Evolutionary conservation across 2,329 filamentous ascomycete species (phyloP).

Genomic region (Penicillium sp.): DNA sequence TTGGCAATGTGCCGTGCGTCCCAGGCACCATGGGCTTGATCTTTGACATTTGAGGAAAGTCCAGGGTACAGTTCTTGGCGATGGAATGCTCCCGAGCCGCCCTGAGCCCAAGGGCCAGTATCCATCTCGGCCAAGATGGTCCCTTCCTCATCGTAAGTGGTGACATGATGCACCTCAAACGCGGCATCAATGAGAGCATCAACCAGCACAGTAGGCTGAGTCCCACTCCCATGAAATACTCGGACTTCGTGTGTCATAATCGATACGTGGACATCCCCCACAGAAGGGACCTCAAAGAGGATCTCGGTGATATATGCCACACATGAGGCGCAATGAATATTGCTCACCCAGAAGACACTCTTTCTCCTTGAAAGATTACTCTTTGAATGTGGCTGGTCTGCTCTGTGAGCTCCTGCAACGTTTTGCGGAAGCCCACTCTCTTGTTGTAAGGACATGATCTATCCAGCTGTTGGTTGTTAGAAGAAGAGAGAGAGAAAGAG

Average conservation of each 20-base stretch:
- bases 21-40: constrained; percentile 13
- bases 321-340: constrained; percentile 46
- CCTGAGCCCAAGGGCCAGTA: constrained; percentile 27
- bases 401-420: constrained; percentile 5
- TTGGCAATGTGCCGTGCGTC: constrained; percentile 43
- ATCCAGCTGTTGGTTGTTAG: not conserved
- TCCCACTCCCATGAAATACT: constrained; percentile 32
- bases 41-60: constrained; percentile 18
- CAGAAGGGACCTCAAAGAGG: constrained; percentile 32
- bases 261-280: constrained; percentile 37
- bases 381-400: constrained; percentile 5
- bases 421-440: not conserved
- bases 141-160: constrained; percentile 33
- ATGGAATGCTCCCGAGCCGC: constrained; percentile 21
- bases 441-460: constrained; percentile 15
- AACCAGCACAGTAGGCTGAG: constrained; percentile 30
- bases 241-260: constrained; percentile 42
- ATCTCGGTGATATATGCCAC: constrained; percentile 42
- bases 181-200: constrained; percentile 39
- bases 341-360: constrained; percentile 41
- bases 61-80: constrained; percentile 16
- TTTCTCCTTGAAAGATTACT: constrained; percentile 6
- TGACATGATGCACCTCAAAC: constrained; percentile 44
- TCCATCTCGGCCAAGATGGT: constrained; percentile 31
- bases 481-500: not conserved